Evolutionary conservation across 2,329 filamentous ascomycete genomes (phyloP), one percentile per base, ranked within the genome.

Genomic region (Fusarium decemcellulare): DNA sequence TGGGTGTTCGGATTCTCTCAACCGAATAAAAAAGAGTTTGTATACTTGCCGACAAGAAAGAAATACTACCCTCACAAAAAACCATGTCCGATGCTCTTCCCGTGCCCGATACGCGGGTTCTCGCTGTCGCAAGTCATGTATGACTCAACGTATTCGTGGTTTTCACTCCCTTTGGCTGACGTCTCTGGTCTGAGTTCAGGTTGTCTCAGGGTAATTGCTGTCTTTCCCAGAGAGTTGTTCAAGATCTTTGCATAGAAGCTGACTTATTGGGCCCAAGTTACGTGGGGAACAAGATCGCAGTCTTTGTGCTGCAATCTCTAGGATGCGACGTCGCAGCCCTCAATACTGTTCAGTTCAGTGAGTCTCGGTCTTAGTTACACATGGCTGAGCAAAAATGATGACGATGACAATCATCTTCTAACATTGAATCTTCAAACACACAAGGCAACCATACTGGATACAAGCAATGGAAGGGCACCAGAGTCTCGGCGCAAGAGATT

Each of bases 311-410:
- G 87, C 95, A 99, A 80, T 92, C 93, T 1, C 83, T 99, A 53
- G 96, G 96, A 50, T 98, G 94, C 77, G 95, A 99, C 76, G 95
- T 98, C 8, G 92, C 94, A 9, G 93, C 94, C 3, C 87, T 99
- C 75, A 98, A 99, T 79, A 99, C 96, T 0, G 96, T 99, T 8
- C 93, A 99, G 76, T 99, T 98, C 84, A 98, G 95, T 97, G 84
- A 80, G 91, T 82, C 23, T 37, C 27, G 23, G 32, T 14, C 10
- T 39, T 50, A 27, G 16, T 10, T 8, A 39, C 10, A 12, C 8
- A 18, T 6, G n/a, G 8, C 42, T 23, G 34, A 23, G 9, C 8
- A 39, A 12, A 23, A 16, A 14, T 36, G 27, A 44, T 9, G n/a
- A n/a, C 2, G 23, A 34, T n/a, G 5, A 52, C 15, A 12, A 53